These are phyloP conservation scores for Eucalyptus tenuipes DNA, from an alignment of 345 rosid genomes.

Conservation along the genomic window DNA sequence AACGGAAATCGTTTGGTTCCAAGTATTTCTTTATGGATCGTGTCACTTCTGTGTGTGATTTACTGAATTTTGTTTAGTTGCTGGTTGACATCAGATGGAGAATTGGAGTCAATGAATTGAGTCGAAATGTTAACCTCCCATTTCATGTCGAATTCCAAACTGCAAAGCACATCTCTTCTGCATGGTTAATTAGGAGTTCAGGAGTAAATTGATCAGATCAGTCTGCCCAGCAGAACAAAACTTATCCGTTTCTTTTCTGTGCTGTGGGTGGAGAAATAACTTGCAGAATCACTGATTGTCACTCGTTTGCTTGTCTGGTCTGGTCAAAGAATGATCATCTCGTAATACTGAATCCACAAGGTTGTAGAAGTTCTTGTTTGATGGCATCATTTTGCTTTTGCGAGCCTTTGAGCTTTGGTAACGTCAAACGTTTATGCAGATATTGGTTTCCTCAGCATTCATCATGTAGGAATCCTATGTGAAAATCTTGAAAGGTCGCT, in stretches of 20 bases:
- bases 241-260: background rate
- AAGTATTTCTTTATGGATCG: background rate
- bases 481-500: constrained; percentile 78
- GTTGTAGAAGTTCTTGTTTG: background rate
- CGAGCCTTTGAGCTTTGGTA: background rate
- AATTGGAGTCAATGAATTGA: background rate
- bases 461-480: constrained; percentile 86
- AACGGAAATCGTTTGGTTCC: background rate
- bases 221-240: background rate
- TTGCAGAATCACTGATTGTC: background rate
- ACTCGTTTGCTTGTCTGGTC: background rate
- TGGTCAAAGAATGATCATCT: background rate
- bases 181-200: background rate
- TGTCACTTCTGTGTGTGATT: background rate
- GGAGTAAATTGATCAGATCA: background rate
- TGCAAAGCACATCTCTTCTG: background rate
- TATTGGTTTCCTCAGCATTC: constrained; percentile 72
- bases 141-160: background rate
- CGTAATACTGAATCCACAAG: background rate
- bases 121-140: background rate
- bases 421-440: constrained; percentile 22
- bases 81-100: background rate
- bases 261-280: background rate
- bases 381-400: background rate
- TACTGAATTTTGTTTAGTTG: background rate